phyloP scores from a whole-genome alignment of 805 yeast genomes.

The Hanseniaspora lachancei region DNA sequence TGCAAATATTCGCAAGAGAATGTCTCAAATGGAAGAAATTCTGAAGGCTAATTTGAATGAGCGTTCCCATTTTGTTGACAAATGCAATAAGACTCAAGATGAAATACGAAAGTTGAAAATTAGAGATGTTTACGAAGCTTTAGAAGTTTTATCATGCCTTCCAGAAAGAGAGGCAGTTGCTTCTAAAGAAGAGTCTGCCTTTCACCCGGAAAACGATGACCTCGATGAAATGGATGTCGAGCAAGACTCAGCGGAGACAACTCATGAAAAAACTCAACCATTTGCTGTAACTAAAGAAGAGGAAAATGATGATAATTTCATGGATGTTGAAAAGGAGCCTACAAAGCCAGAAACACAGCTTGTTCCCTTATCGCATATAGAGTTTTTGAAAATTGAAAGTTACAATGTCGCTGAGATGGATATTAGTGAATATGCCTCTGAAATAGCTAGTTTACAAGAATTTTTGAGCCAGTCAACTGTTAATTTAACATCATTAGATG shows the following conservation, averaged over 20 bases:
- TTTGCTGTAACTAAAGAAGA: background rate
- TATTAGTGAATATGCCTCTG: constrained; percentile 19
- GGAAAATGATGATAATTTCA: constrained; percentile 13
- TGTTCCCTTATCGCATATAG: constrained; percentile 6
- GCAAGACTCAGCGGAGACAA: background rate
- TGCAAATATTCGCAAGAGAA: background rate
- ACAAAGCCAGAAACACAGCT: constrained; percentile 19
- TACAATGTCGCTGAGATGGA: constrained; percentile 25
- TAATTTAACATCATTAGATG: constrained; percentile 62
- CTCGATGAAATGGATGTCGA: background rate
- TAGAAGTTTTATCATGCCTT: background rate
- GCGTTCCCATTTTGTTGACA: background rate
- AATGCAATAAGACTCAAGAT: background rate
- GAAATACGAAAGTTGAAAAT: background rate
- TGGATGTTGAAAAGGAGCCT: constrained; percentile 25
- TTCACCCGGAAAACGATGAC: background rate
- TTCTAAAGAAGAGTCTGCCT: background rate
- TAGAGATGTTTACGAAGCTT: constrained; percentile 8
- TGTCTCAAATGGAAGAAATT: background rate
- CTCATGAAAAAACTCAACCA: background rate
- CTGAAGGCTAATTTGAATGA: background rate
- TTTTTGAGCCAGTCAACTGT: constrained; percentile 44
- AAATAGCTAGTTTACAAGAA: constrained; percentile 42
- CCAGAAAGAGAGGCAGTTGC: background rate
- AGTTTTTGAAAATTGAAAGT: constrained; percentile 29